phyloP scores from a whole-genome alignment of 352 stramenopile species.

The Pythium insidiosum region DNA sequence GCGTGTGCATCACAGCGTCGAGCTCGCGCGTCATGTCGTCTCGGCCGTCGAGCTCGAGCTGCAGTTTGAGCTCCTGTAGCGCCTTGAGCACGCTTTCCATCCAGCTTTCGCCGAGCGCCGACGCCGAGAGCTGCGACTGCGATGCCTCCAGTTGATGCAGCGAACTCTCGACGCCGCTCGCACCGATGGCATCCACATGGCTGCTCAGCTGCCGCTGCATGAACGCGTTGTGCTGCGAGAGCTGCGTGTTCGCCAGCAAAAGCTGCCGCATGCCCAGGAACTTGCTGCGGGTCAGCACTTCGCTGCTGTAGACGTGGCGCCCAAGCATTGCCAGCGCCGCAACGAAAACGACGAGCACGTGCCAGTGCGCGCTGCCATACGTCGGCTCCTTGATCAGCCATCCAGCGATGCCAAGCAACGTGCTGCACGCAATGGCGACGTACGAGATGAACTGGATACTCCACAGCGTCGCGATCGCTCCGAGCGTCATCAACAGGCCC shows the following conservation, averaged over 20 bases:
- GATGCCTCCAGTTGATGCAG: too few species aligned
- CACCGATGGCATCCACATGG: slow-evolving; percentile 46
- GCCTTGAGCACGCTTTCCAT: slow-evolving; percentile 71
- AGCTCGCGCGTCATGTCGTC: slow-evolving; percentile 31
- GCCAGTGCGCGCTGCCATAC: slow-evolving; percentile 35
- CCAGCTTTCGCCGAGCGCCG: slow-evolving; percentile 45
- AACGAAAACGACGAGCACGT: slow-evolving; percentile 36
- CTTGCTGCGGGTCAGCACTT: slow-evolving; percentile 29
- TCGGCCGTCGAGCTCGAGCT: slow-evolving; percentile 28
- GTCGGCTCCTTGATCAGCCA: slow-evolving; percentile 19
- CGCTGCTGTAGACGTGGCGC: slow-evolving; percentile 27
- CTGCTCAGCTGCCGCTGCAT: slow-evolving; percentile 63
- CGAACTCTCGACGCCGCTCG: slow-evolving; percentile 20
- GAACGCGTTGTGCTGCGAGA: slow-evolving; percentile 46
- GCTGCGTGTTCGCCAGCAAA: slow-evolving; percentile 55
- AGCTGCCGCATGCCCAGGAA: slow-evolving; percentile 50
- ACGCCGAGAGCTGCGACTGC: too few species aligned
- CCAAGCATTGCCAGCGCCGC: slow-evolving; percentile 28
- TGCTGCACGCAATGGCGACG: slow-evolving; percentile 16
- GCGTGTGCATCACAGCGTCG: slow-evolving; percentile 61
- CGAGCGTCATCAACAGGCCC: slow-evolving; percentile 42
- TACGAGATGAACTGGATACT: slow-evolving; percentile 48
- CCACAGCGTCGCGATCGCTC: slow-evolving; percentile 41
- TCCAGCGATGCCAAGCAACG: slow-evolving; percentile 14
- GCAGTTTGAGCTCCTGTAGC: slow-evolving; percentile 34